Conservation (phyloP, 2,329 filamentous ascomycete species). For the Emergomyces orientalis region DNA sequence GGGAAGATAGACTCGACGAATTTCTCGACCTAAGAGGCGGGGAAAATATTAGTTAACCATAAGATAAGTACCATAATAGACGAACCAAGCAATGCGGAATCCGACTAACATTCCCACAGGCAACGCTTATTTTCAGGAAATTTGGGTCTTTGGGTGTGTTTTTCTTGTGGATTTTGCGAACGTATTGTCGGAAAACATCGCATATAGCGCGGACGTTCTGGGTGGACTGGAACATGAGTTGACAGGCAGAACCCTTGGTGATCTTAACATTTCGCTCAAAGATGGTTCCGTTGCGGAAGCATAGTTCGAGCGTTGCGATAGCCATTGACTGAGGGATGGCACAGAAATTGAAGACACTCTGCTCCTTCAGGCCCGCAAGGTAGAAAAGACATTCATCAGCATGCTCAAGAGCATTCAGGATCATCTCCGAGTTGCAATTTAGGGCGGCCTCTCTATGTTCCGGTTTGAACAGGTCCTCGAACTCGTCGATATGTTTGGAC, state of each 20-base stretch:
- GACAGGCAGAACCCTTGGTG: slow-evolving; percentile 85
- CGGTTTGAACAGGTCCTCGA: slow-evolving; percentile 80
- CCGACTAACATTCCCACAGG: slow-evolving; percentile 65
- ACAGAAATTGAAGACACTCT: slow-evolving; percentile 98
- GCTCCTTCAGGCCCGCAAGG: slow-evolving; percentile 86
- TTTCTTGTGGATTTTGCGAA: slow-evolving; percentile 77
- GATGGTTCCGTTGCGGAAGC: slow-evolving; percentile 83
- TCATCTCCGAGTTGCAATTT: slow-evolving; percentile 86
- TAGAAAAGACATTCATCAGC: slow-evolving; percentile 95
- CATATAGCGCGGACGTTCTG: slow-evolving; percentile 79
- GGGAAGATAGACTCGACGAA: slow-evolving; percentile 94
- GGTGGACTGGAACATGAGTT: slow-evolving; percentile 83
- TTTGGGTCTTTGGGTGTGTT: slow-evolving; percentile 90
- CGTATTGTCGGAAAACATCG: slow-evolving; percentile 69
- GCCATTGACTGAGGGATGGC: slow-evolving; percentile 97
- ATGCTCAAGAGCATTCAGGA: slow-evolving; percentile 77
- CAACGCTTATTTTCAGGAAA: slow-evolving; percentile 82
- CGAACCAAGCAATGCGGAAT: neutral
- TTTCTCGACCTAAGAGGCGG: slow-evolving; percentile 62
- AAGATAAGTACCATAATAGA: slow-evolving; percentile 1
- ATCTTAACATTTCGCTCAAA: slow-evolving; percentile 91
- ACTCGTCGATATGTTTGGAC: slow-evolving; percentile 86
- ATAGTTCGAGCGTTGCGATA: slow-evolving; percentile 83
- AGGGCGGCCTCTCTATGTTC: slow-evolving; percentile 68
- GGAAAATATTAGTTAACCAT: slow-evolving; percentile 11